Evolutionary conservation across 2,329 filamentous ascomycete species (phyloP).

Genomic region (Colletotrichum sp.): DNA sequence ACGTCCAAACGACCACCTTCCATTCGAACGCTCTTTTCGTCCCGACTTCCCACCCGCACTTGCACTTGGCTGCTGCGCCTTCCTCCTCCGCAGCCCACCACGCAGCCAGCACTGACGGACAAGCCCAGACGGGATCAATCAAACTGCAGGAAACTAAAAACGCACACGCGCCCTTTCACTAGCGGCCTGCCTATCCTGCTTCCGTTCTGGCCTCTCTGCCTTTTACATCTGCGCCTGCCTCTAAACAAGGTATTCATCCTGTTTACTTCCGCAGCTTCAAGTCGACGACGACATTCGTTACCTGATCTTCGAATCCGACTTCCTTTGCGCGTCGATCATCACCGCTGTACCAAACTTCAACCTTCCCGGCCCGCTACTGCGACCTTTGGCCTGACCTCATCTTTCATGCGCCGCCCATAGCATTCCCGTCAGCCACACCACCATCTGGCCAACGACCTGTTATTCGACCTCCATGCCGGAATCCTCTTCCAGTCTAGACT

Average conservation of each 20-base stretch:
- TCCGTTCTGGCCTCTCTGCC: not conserved
- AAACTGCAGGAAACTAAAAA: conserved; percentile 9
- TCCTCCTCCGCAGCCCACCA: conserved; percentile 8
- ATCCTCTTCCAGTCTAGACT: conserved; percentile 16
- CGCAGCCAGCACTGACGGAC: not conserved
- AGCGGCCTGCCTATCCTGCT: conserved; percentile 1
- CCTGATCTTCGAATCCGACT: not conserved
- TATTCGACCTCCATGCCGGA: conserved; percentile 6
- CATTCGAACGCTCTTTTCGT: conserved; percentile 10
- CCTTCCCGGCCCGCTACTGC: not conserved
- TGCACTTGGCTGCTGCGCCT: conserved; percentile 11
- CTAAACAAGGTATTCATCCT: conserved; percentile 4
- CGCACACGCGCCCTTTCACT: conserved; percentile 3
- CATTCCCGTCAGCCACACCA: conserved; percentile 20
- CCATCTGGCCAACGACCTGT: conserved; percentile 1
- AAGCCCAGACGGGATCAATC: not conserved
- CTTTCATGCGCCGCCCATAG: conserved; percentile 10
- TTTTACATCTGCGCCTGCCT: not conserved
- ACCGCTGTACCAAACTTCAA: not conserved
- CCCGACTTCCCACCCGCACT: not conserved
- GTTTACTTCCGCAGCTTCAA: not conserved
- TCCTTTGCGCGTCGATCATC: not conserved
- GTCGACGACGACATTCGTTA: conserved; percentile 11
- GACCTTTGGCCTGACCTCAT: conserved; percentile 26
- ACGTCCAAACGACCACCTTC: not conserved